These are phyloP conservation scores for Alternaria dauci DNA, from an alignment of 2,329 filamentous ascomycete genomes.

Conservation along the genomic window DNA sequence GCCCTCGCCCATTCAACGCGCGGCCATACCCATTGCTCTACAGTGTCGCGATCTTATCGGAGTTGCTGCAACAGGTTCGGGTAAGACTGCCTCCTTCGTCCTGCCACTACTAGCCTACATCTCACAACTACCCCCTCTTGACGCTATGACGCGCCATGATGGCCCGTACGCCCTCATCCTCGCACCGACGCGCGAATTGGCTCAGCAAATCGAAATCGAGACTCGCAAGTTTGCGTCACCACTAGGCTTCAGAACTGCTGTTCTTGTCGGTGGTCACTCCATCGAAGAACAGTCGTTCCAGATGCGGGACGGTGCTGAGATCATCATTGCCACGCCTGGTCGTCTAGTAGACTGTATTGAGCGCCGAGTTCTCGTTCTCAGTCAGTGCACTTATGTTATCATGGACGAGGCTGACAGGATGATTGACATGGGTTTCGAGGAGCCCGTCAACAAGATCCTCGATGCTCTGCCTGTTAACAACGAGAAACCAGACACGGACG, in stretches of 20 bases:
- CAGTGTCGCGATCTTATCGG: conserved; percentile 96
- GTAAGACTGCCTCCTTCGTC: conserved; percentile 96
- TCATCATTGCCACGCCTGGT: conserved; percentile 97
- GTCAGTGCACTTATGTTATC: conserved; percentile 98
- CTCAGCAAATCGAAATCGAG: conserved; percentile 95
- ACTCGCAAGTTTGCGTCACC: conserved; percentile 90
- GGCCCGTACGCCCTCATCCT: conserved; percentile 97
- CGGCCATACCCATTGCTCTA: conserved; percentile 92
- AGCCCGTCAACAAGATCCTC: conserved; percentile 96
- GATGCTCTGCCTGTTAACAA: conserved; percentile 91
- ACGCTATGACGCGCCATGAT: conserved; percentile 87
- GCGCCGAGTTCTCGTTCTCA: conserved; percentile 85
- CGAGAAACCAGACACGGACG: conserved; percentile 93
- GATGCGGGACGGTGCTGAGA: conserved; percentile 90
- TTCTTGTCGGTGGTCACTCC: conserved; percentile 96
- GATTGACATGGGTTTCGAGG: conserved; percentile 98
- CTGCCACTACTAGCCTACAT: conserved; percentile 95
- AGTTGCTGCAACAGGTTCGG: conserved; percentile 96
- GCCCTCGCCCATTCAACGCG: conserved; percentile 89
- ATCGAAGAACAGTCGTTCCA: conserved; percentile 93
- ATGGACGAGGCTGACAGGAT: conserved; percentile 99
- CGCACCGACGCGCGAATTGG: conserved; percentile 94
- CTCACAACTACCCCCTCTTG: conserved; percentile 83
- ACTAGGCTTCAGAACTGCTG: conserved; percentile 92
- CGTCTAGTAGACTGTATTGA: conserved; percentile 98